Evolutionary conservation across 495 filamentous ascomycete genomes (phyloP).

Genomic region (Hyaloscypha bicolor): DNA sequence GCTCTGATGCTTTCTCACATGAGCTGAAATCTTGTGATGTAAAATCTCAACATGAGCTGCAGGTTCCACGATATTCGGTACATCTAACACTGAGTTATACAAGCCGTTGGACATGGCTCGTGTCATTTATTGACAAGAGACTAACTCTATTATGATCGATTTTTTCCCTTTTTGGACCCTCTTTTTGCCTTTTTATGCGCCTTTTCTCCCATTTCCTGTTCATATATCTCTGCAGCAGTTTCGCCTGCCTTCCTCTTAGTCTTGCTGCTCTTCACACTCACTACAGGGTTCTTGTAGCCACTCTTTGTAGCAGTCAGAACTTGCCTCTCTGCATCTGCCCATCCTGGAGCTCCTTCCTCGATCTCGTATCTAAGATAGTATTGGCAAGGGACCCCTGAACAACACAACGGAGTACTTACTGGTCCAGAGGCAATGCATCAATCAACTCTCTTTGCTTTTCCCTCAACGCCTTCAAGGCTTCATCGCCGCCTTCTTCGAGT

Average conservation of each 20-base stretch:
- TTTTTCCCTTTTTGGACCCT: slow-evolving; percentile 23
- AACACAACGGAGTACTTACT: slow-evolving; percentile 57
- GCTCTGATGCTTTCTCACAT: not conserved
- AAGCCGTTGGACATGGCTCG: not conserved
- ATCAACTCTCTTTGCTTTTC: slow-evolving; percentile 81
- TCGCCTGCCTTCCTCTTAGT: slow-evolving; percentile 76
- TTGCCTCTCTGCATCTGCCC: slow-evolving; percentile 84
- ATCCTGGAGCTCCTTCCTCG: slow-evolving; percentile 67
- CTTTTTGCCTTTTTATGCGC: slow-evolving; percentile 59
- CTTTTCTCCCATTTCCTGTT: slow-evolving; percentile 57
- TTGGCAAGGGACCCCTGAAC: slow-evolving; percentile 46
- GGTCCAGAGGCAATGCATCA: slow-evolving; percentile 83
- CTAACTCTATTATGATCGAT: slow-evolving; percentile 8
- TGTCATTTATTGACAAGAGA: not conserved
- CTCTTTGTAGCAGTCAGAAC: slow-evolving; percentile 57
- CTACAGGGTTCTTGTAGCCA: slow-evolving; percentile 66
- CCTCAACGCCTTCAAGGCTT: slow-evolving; percentile 67
- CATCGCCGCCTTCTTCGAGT: slow-evolving; percentile 78
- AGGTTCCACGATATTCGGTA: too few species aligned
- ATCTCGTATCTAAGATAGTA: slow-evolving; percentile 72
- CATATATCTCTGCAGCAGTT: slow-evolving; percentile 60
- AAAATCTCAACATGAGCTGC: too few species aligned
- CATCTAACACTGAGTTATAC: not conserved
- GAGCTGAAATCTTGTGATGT: not conserved
- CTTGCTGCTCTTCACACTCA: slow-evolving; percentile 78